Base-by-base conservation (phyloP, 2,329 filamentous ascomycete genomes). In the Whalleya microplaca region DNA sequence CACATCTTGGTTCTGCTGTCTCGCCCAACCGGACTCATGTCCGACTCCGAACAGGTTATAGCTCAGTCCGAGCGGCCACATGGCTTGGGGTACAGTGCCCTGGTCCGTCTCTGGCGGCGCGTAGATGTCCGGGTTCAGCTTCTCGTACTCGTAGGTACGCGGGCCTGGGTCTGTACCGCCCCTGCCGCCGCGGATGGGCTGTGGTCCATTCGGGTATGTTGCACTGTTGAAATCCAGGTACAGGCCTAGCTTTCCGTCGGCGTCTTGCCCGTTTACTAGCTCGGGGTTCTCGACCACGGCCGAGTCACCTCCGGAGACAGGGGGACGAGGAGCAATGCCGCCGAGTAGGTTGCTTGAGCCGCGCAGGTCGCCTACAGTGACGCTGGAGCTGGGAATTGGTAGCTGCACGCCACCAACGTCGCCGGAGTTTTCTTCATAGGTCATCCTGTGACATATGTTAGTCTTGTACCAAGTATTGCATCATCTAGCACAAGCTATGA, bases 1-100 rank as follows among this genome's bases (percentile, higher is more conserved):
- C 9, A 82, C 79, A 1, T 69, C 70, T 0, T 65, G 71, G 63
- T 84, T 84, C 66, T 84, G 80, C 66, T 84, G 77, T 2, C 81
- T 72, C 41, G 81, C 77, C 82, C 78, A 86, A 16, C 83, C 84
- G 0, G 81, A 71, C 42, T 72, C 59, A 40, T 69, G 61, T 16
- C 77, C 69, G 21, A 70, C 69, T 7, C 80, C 80, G n/a, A 76
- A 67, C 21, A 78, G 72, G 57, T 80, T 81, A 48, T 78, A 77
- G 29, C 75, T 78, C 16, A 85, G 69, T 51, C 80, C 81, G 61
- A 86, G 71, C 0, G 82, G 80, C 83, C 84, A 86, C 69, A 78
- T 75, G 2, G 76, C 74, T 45, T 81, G 75, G 3, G 75, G 69
- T 1, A 80, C 70, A 63, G 77, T 60, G 56, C 83, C 78, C 57